A percentile compares a stretch with the other conserved stretches of the same genome.
These are phyloP conservation scores for Leccinum angustisporum DNA, from an alignment of 1,284 basidiomycete genomes.

Conservation along the genomic window DNA sequence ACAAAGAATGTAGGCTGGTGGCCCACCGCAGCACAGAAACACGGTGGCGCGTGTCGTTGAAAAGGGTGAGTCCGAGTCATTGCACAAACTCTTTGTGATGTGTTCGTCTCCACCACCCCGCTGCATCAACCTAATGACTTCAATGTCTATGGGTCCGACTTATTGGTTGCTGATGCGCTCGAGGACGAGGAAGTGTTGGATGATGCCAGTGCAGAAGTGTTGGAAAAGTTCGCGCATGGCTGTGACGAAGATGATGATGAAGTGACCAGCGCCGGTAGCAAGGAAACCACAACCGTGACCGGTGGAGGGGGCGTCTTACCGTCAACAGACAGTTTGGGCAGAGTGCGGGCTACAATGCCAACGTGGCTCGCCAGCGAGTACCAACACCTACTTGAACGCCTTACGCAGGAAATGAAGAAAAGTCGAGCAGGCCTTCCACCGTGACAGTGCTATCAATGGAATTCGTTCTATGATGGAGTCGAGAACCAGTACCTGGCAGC, in stretches of 20 bases:
- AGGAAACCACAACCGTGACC: no score
- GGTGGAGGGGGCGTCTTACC: no score
- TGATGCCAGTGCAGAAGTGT: neutral
- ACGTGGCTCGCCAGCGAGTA: neutral
- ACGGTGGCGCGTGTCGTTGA: neutral
- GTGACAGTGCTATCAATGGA: neutral
- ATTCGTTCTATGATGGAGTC: neutral
- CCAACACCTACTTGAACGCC: neutral
- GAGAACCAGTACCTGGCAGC: neutral
- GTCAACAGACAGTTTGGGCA: no score
- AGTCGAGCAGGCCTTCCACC: neutral
- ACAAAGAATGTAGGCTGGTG: neutral
- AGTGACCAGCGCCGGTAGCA: neutral
- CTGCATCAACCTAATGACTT: neutral
- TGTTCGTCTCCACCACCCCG: neutral
- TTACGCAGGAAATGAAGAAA: neutral
- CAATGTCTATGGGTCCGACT: neutral
- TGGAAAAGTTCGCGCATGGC: neutral
- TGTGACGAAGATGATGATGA: neutral
- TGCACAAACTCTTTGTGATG: neutral
- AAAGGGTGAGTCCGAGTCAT: neutral
- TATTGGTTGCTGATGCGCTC: neutral
- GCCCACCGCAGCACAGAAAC: neutral
- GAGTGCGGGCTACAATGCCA: no score
- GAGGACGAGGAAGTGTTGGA: neutral